Conservation (phyloP, 768 basidiomycete genomes). For the Leccinum boreale region DNA sequence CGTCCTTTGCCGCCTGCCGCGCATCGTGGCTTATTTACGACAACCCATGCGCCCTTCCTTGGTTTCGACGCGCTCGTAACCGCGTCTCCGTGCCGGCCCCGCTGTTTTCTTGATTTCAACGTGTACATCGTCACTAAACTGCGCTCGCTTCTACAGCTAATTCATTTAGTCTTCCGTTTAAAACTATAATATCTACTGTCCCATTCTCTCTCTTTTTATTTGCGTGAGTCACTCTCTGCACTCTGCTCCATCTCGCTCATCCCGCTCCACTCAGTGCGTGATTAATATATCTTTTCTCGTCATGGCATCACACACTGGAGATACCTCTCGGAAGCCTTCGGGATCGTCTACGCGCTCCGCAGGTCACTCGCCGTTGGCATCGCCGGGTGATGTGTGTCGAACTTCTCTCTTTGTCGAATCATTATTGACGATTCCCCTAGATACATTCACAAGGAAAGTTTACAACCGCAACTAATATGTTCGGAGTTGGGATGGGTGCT, state of each 20-base stretch:
- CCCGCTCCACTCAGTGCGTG: slow-evolving; percentile 24
- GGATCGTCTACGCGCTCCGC: slow-evolving; percentile 65
- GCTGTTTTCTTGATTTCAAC: slow-evolving; percentile 18
- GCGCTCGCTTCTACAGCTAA: slow-evolving; percentile 31
- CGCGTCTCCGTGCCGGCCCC: slow-evolving; percentile 31
- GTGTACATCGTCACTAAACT: slow-evolving; percentile 24
- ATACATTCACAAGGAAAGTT: slow-evolving; percentile 46
- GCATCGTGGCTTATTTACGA: slow-evolving; percentile 35
- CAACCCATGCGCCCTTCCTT: slow-evolving; percentile 21
- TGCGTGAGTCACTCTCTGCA: slow-evolving; percentile 23
- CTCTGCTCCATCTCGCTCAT: slow-evolving; percentile 14
- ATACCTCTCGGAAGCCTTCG: slow-evolving; percentile 63
- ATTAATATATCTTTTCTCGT: slow-evolving; percentile 24
- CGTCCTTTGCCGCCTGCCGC: slow-evolving; percentile 24
- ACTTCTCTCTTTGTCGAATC: not conserved
- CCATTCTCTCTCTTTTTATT: slow-evolving; percentile 21
- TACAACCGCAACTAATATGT: slow-evolving; percentile 44
- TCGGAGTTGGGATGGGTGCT: slow-evolving; percentile 50
- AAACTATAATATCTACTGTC: slow-evolving; percentile 32
- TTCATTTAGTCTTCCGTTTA: slow-evolving; percentile 32
- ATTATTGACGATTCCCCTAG: slow-evolving; percentile 21
- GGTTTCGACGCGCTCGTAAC: slow-evolving; percentile 28
- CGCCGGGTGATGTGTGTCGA: slow-evolving; percentile 53
- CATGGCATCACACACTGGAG: slow-evolving; percentile 36
- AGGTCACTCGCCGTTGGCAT: slow-evolving; percentile 58